Evolutionary conservation across 352 stramenopile species (phyloP).

Genomic region (Pelagophyceae sp.): DNA sequence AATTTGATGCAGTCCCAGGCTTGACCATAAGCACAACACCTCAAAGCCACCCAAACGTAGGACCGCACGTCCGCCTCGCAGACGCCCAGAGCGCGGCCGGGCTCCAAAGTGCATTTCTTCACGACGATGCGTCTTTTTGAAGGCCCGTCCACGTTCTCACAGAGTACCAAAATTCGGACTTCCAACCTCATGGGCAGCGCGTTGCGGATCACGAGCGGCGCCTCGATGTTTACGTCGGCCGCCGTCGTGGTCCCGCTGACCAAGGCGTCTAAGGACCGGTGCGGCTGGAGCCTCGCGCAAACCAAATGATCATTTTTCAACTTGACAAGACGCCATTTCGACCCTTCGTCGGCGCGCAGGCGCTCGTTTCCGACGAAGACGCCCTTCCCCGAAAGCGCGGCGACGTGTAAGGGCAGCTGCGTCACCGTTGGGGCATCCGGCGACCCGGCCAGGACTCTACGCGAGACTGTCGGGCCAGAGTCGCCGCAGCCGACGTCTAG

Average conservation of each 20-base stretch:
- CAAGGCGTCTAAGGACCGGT: no score
- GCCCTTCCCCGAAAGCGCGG: no score
- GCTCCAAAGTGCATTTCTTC: neutral
- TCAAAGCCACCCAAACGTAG: neutral
- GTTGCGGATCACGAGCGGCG: constrained; percentile 11
- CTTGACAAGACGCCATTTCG: no score
- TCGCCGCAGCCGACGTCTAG: no score
- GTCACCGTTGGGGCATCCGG: no score
- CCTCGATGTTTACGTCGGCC: neutral
- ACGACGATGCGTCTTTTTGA: constrained; percentile 14
- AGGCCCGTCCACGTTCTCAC: neutral
- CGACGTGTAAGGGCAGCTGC: no score
- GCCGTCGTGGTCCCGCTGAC: neutral
- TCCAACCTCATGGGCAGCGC: neutral
- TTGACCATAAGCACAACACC: neutral
- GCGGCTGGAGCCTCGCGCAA: no score
- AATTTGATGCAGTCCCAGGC: neutral
- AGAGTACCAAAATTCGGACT: neutral
- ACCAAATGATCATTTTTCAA: no score
- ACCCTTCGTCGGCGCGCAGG: no score
- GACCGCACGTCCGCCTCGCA: neutral
- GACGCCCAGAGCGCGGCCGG: neutral
- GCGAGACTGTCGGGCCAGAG: no score
- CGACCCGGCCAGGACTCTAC: no score
- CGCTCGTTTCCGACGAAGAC: no score